Evolutionary conservation across 2,329 filamentous ascomycete species (phyloP).

Genomic region (Pseudogymnoascus pannorum): DNA sequence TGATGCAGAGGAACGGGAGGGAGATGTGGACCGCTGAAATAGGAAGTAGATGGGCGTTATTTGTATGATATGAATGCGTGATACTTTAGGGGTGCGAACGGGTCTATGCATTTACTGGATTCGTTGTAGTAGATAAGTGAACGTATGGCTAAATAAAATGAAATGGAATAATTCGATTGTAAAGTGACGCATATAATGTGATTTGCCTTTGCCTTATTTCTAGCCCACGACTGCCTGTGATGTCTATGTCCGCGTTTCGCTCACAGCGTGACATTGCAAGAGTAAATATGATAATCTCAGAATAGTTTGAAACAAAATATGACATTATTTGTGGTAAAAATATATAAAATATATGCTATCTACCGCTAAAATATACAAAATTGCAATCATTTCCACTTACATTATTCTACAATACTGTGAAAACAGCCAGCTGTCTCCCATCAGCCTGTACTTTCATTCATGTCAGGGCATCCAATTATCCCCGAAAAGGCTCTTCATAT

Average conservation of each 20-base stretch:
- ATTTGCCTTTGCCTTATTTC: neutral
- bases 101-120: neutral
- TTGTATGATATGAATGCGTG: constrained; percentile 5
- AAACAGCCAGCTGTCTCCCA: neutral
- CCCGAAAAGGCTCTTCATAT: neutral
- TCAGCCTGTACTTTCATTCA: neutral
- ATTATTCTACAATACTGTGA: neutral
- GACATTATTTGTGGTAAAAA: neutral
- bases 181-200: neutral
- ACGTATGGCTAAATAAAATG: neutral
- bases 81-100: neutral
- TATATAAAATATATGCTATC: neutral
- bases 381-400: neutral
- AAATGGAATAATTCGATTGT: neutral
- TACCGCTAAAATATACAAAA: neutral
- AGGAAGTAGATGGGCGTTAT: constrained; percentile 2
- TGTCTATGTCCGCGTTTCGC: too few species aligned
- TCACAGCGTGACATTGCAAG: too few species aligned
- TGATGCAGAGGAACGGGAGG: constrained; percentile 5
- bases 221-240: too few species aligned
- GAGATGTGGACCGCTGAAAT: constrained; percentile 8
- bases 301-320: neutral
- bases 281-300: neutral
- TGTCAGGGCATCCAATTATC: neutral
- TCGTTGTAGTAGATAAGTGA: neutral